Percentiles rank a stretch among this genome's conserved stretches.
These are phyloP conservation scores for Ulota crispa DNA, from an alignment of 225 moss, liverwort and hornwort genomes.

Conservation along the genomic window DNA sequence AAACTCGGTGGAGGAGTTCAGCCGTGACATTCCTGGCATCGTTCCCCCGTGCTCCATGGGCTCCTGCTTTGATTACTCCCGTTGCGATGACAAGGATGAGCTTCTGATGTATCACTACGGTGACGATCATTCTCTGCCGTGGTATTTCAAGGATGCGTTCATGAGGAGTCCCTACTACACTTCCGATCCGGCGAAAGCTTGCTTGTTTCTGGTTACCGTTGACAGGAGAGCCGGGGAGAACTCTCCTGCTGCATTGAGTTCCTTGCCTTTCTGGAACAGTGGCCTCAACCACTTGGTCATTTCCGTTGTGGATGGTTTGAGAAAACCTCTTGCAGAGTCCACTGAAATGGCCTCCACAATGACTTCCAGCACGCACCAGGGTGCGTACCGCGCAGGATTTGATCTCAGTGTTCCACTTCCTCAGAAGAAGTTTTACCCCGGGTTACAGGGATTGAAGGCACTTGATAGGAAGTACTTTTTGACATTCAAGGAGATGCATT, in stretches of 20 bases:
- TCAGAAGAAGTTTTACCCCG: constrained; percentile 17
- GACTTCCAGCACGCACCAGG: constrained; percentile 39
- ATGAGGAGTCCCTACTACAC: constrained; percentile 42
- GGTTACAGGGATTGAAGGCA: constrained; percentile 26
- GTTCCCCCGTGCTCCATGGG: constrained; percentile 44
- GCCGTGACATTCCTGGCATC: not conserved
- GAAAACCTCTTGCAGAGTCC: constrained; percentile 3
- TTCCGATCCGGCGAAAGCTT: constrained; percentile 40
- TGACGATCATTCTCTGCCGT: constrained; percentile 19
- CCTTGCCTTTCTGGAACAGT: constrained; percentile 48
- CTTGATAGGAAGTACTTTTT: constrained; percentile 40
- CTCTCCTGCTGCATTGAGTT: constrained; percentile 19
- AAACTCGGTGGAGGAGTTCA: not conserved
- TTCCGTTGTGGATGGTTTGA: constrained; percentile 26
- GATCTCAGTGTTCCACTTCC: constrained; percentile 37
- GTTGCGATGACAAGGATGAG: constrained; percentile 51
- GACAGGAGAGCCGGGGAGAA: constrained; percentile 13
- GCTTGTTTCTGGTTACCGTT: constrained; percentile 41
- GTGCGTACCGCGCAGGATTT: constrained; percentile 35
- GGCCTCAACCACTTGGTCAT: constrained; percentile 51
- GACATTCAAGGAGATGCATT: constrained; percentile 40
- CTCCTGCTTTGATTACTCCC: constrained; percentile 43
- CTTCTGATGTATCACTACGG: constrained; percentile 46
- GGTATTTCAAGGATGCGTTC: constrained; percentile 49
- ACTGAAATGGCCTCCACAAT: constrained; percentile 39